Conservation (phyloP, 805 yeast species). For the Barnettozyma pratensis region DNA sequence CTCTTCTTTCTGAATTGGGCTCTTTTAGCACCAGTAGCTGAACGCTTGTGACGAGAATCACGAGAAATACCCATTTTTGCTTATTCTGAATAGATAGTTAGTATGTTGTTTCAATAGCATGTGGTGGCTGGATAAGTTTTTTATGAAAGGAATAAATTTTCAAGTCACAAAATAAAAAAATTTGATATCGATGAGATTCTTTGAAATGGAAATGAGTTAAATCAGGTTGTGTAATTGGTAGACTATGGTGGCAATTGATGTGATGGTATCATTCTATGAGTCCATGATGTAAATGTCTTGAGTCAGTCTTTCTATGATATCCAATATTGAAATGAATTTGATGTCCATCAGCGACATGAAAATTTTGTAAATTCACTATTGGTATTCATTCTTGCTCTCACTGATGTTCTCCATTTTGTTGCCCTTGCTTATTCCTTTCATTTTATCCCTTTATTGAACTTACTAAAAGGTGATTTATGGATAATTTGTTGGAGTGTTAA, state of each 20-base stretch:
- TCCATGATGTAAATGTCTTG: too few species aligned
- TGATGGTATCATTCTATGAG: too few species aligned
- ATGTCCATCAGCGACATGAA: too few species aligned
- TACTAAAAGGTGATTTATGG: constrained; percentile 10
- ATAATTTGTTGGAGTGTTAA: constrained; percentile 4
- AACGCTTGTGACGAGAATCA: constrained; percentile 99
- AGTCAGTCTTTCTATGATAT: too few species aligned
- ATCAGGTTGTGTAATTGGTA: too few species aligned
- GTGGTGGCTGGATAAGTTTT: neutral
- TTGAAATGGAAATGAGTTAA: too few species aligned
- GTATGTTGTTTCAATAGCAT: neutral
- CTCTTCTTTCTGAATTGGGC: constrained; percentile 99
- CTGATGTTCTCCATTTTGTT: neutral
- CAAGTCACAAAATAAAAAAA: too few species aligned
- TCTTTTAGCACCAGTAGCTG: constrained; percentile 99
- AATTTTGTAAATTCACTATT: too few species aligned
- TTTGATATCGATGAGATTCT: too few species aligned
- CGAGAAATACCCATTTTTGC: constrained; percentile 98
- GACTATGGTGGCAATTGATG: too few species aligned
- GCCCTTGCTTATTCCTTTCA: neutral
- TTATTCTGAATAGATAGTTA: constrained; percentile 5
- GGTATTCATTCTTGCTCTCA: neutral
- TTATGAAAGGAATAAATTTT: neutral
- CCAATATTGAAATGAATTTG: too few species aligned
- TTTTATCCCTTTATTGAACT: constrained; percentile 1